Evolutionary conservation across 768 basidiomycete species (phyloP), one percentile per base, ranked within the genome.

Genomic region (Megacollybia marginata): DNA sequence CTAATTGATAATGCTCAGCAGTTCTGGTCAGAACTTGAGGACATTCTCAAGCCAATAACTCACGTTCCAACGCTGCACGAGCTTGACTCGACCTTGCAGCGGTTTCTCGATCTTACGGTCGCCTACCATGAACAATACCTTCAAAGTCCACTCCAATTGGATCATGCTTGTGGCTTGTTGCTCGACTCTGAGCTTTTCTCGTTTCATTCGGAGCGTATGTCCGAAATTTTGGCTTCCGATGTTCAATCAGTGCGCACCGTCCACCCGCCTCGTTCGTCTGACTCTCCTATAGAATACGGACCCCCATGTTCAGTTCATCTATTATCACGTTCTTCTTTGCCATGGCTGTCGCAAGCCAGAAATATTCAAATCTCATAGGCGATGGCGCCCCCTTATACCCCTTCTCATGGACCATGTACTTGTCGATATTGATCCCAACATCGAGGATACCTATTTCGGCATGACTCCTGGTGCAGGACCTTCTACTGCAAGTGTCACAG

Each of bases 21-120:
- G 65, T 93, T 92, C 64, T 93, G 91, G 90, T 83, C 57, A 97
- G 95, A 98, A 66, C 77, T 97, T 23, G 92, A 95, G 47, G 92
- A 93, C 50, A 79, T 87, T 36, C 63, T 95, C 31, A 71, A 72
- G 43, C 65, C 94, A 8, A 82, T 85, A 1, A 74, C 74, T 33
- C 75, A 82, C 54, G 61, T 72, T 2, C 75, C 78, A 19, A 88
- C 85, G 0, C 72, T 98, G 18, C 76, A 76, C 3, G 71, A 81
- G 50, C 74, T 98, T 7, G 95, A 98, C 64, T 78, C 83, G 28
- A 79, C 89, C 0, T 63, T 96, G 46, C 73, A 79, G 59, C 79
- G 87, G 54, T 95, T 84, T 64, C 67, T 92, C 50, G 74, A 81
- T 2, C 72, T 96, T 42, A 90, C 89, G 57, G 78, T 90, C 20